Evolutionary conservation across 371 early-diverging fungal genomes (phyloP), one percentile per base, ranked within the genome.

Genomic region (Globomyces sp.): DNA sequence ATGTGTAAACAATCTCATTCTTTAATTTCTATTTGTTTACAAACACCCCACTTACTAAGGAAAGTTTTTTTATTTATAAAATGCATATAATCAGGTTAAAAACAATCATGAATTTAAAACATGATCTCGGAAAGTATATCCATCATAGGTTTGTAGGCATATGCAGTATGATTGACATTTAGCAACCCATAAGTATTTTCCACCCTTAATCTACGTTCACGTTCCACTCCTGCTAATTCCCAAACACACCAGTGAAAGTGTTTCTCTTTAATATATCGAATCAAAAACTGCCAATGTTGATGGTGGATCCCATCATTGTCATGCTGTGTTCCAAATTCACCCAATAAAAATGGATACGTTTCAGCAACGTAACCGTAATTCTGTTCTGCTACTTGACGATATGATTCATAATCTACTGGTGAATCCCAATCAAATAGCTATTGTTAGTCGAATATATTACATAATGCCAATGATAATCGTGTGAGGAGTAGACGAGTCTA

Each of bases 251-350:
- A 55, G 39, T 55, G 55, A 3, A 55, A 36, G 8, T 55, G 36
- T 36, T 36, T 55, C 40, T 55, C 55, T 39, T 55, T 55, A n/a
- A 55, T 55, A 55, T 37, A 55, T 34, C 55, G 55, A 55, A 55
- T 36, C 9, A 55, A n/a, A 40, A 55, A 55, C 40, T n/a, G 9
- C 55, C 55, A 55, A 24, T 24, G 24, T 24, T 24, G 24, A 24
- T 24, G 24, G 24, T 24, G 24, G 24, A 24, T 24, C 55, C 55
- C 36, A 39, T 39, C 55, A 39, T 55, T 55, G 9, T 40, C 55
- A 55, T 55, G 40, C 40, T 55, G 55, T 4, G 55, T 55, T 39
- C 55, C 55, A 39, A 55, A 55, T 39, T 55, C 55, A 5, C 55
- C 55, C 40, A 55, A 39, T 40, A 36, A 55, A 55, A 55, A 6